Conservation (phyloP, 495 filamentous ascomycete species). For the Opeltia flavorubescens region DNA sequence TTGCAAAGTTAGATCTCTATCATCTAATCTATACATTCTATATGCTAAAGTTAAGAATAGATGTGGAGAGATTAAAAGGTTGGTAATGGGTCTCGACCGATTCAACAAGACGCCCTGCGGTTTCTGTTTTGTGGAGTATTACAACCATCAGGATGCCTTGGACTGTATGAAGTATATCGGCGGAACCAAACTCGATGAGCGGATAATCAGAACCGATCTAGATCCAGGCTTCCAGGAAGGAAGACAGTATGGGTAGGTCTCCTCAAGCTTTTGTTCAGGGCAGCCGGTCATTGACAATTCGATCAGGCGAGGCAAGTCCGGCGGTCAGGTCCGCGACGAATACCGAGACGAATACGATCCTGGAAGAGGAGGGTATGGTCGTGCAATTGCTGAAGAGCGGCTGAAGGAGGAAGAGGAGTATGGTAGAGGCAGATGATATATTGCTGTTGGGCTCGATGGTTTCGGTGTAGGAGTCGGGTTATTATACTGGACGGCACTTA, state of each 20-base stretch:
- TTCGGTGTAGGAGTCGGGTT: too few species aligned
- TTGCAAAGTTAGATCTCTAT: conserved; percentile 50
- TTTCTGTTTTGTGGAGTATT: conserved; percentile 99
- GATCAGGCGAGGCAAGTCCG: conserved; percentile 65
- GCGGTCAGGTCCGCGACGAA: conserved; percentile 93
- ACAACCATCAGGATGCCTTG: conserved; percentile 87
- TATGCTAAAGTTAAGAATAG: conserved; percentile 19
- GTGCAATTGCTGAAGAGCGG: conserved; percentile 50
- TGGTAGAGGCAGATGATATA: conserved; percentile 31
- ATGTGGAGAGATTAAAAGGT: conserved; percentile 91
- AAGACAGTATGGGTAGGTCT: conserved; percentile 70
- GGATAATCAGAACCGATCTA: conserved; percentile 90
- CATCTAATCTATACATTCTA: not conserved
- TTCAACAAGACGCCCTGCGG: conserved; percentile 96
- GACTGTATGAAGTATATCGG: conserved; percentile 98
- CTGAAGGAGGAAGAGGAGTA: conserved; percentile 45
- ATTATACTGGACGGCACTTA: too few species aligned
- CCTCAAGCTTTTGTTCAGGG: not conserved
- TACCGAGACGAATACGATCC: conserved; percentile 95
- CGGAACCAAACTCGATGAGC: conserved; percentile 95
- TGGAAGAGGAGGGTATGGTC: conserved; percentile 73
- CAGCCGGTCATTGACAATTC: conserved; percentile 17
- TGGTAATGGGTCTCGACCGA: conserved; percentile 96
- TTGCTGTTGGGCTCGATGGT: too few species aligned
- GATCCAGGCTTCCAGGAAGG: conserved; percentile 95